Evolutionary conservation across 2,329 filamentous ascomycete species (phyloP), one percentile per base, ranked within the genome.

Genomic region (Penicillium sclerotiorum): DNA sequence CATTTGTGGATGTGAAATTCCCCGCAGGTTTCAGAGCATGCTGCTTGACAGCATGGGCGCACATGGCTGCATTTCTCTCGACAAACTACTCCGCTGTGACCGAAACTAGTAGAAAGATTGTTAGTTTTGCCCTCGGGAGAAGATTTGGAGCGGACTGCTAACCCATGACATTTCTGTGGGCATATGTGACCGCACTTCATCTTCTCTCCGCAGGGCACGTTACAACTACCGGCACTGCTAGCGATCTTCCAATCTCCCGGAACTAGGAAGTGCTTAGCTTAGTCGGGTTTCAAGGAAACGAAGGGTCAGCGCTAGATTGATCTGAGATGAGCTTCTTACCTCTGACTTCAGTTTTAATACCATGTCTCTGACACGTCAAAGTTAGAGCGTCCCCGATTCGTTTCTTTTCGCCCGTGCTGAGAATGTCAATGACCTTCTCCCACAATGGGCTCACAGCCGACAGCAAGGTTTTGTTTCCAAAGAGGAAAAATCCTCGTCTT

Each of bases 401-500:
- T 15, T 61, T 56, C 17, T 56, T 43, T 21, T 52, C 45, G 8
- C 47, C 49, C 9, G 58, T 52, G 13, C 43, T 57, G 70, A 81
- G 71, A 21, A 77, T 73, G 2, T 71, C 65, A 2, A 75, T 63
- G 13, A 85, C 73, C 20, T 76, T 65, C 35, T 66, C 71, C 82
- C 82, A 87, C 4, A 82, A 73, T 1, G 64, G 65, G 53, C 76
- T 78, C 0, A 67, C 59, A 12, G 66, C 64, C 1, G 77, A 77
- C 0, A 82, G 58, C 6, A 82, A 81, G 8, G 78, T 60, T 11
- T 80, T 80, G 60, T 95, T 90, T 1, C 91, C 92, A 64, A 96
- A 95, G 32, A 96, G 78, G 68, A 92, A 95, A 51, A 96, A 84
- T 0, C 90, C 90, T 5, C 85, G 78, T 49, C 83, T 85, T 3